Base-by-base conservation (phyloP, 2,329 filamentous ascomycete species). In the Blastomyces gilchristii region DNA sequence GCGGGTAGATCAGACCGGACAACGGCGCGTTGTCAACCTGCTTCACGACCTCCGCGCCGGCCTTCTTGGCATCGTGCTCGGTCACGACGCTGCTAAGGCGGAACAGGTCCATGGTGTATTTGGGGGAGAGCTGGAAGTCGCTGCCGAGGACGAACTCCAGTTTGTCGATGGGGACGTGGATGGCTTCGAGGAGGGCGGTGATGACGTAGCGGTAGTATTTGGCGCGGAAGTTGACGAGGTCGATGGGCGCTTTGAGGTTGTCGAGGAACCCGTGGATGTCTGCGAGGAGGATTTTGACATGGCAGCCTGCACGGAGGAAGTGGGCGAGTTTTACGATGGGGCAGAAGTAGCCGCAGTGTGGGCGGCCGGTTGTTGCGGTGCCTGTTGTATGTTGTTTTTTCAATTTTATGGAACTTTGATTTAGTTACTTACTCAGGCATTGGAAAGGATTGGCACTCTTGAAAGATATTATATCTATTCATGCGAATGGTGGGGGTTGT, bases 31-130 rank as follows among this genome's bases (percentile, higher is more conserved):
- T 91, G 63, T 85, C 83, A 3, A 88, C 86, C 79, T 97, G 91
- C 82, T 97, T 97, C 68, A 99, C 93, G 8, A 97, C 85, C 76
- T 97, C 94, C 1, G 91, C 89, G 49, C 93, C 93, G 0, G 93
- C 92, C 77, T 91, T 94, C 77, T 91, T 90, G 18, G 91, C 90
- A 71, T 94, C 87, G 72, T 92, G 86, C 76, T 91, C 86, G 16
- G 87, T 87, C 5, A 88, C 84, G 61, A 90, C 76, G 3, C 84
- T 84, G 56, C 82, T 83, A 67, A 97, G 74, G 72, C 88, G 86
- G 78, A 92, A 93, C 43, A 96, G 78, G 73, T 97, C 93, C 89
- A 96, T 94, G 65, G 87, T 85, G 78, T 97, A 97, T 52, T 86
- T 75, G 22, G 78, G 70, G 25, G 75, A 78, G 39, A 77, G 83